Base-by-base conservation (phyloP, 768 basidiomycete species). In the Pleurotus cornucopiae region DNA sequence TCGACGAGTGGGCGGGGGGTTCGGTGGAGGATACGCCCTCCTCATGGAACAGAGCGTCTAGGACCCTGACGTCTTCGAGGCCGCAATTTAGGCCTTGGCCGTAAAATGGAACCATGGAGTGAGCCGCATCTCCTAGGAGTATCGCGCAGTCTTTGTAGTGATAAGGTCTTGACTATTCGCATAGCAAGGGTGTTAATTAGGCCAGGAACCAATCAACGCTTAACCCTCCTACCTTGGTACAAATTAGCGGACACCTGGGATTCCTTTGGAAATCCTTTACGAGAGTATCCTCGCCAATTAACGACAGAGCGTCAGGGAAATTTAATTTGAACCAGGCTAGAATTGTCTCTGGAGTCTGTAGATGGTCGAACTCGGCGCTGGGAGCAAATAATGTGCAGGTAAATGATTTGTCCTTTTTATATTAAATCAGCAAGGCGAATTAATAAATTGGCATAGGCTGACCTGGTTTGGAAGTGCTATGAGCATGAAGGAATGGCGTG, bases 71-170 rank as follows among this genome's bases (percentile, higher is more conserved):
- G 70, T 99, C 96, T 73, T 99, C 96, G 52, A 99, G 81, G 13
- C 96, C 96, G 67, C 95, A 97, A 67, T 99, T 99, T 63, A 98
- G 80, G 41, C 96, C 96, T 78, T 99, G 96, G 43, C 96, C 91
- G 68, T 90, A 94, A 74, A 94, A 95, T 60, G 96, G 95, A n/a
- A 95, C 94, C 94, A 98, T 98, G 43, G 93, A 89, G 71, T 99
- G 96, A 9, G 94, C 92, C 40, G 96, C 89, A 71, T 99, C 96
- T 55, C 96, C 96, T 49, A 99, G 73, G 55, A 98, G 81, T 39
- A 98, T 79, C 60, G 78, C 92, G 63, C 90, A 81, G 73, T 93
- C 91, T 72, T 82, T 81, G 77, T 92, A 93, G 71, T 97, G 93
- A 72, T 94, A 95, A 49, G 93, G 94, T 57, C 78, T 85, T 63